phyloP scores from a whole-genome alignment of 2,329 filamentous ascomycete species.

The Colletotrichum godetiae region DNA sequence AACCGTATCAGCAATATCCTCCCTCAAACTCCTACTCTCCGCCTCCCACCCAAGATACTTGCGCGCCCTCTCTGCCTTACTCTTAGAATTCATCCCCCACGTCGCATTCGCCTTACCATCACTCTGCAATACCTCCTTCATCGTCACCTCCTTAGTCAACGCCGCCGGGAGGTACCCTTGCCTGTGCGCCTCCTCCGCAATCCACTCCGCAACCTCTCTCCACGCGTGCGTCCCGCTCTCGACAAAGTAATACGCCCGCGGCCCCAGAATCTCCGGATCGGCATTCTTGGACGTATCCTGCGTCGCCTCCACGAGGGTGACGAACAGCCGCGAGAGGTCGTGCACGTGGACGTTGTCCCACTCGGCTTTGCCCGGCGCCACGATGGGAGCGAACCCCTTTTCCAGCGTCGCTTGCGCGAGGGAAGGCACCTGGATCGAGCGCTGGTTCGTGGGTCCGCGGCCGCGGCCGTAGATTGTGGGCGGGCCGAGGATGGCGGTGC shows the following conservation, averaged over 20 bases:
- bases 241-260: constrained; percentile 73
- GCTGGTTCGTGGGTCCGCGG: constrained; percentile 58
- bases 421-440: constrained; percentile 61
- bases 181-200: constrained; percentile 67
- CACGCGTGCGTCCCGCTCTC: constrained; percentile 72
- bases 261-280: constrained; percentile 72
- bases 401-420: constrained; percentile 54
- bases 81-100: constrained; percentile 56
- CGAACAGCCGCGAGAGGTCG: constrained; percentile 58
- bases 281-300: constrained; percentile 66
- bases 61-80: constrained; percentile 53
- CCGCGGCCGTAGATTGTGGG: constrained; percentile 65
- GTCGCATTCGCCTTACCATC: constrained; percentile 40
- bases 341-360: constrained; percentile 66
- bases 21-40: constrained; percentile 48
- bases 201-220: constrained; percentile 66
- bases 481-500: constrained; percentile 59
- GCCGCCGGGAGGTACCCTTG: constrained; percentile 45
- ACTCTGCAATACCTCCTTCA: constrained; percentile 43
- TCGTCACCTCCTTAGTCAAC: constrained; percentile 41
- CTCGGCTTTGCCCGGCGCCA: constrained; percentile 56
- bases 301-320: constrained; percentile 58
- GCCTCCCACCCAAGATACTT: constrained; percentile 61
- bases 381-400: constrained; percentile 55
- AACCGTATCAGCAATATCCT: constrained; percentile 52